Conservation (phyloP, 345 rosid genomes). For the Garcia nutans region DNA sequence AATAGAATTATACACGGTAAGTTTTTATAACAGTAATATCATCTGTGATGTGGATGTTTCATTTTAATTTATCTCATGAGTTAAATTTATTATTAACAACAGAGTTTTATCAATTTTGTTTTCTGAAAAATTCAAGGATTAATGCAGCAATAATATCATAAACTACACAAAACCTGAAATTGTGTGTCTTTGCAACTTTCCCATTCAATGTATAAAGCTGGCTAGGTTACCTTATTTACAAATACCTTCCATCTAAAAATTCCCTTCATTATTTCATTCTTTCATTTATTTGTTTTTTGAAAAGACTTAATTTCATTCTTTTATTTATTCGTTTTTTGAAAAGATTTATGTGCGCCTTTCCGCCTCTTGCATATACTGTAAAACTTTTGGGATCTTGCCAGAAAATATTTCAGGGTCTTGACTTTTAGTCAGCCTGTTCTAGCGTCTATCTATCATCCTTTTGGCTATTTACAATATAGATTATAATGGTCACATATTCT, state of each 20-base stretch:
- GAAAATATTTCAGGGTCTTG: background rate
- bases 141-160: background rate
- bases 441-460: background rate
- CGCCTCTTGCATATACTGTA: background rate
- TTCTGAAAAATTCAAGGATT: background rate
- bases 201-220: background rate
- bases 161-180: background rate
- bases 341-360: background rate
- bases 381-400: background rate
- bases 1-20: constrained; percentile 68
- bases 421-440: background rate
- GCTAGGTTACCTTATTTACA: background rate
- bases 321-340: background rate
- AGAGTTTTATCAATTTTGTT: background rate
- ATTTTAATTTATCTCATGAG: background rate
- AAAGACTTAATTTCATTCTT: background rate
- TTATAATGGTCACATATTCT: background rate
- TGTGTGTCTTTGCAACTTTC: background rate
- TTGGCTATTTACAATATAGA: background rate
- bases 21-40: constrained; percentile 15
- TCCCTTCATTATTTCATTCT: background rate
- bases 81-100: background rate
- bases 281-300: background rate
- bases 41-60: background rate
- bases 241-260: background rate